A percentile compares a stretch with the other conserved stretches of the same genome.
Evolutionary conservation across 495 filamentous ascomycete genomes (phyloP).

Genomic region (Aspergillus incahuasiensis): DNA sequence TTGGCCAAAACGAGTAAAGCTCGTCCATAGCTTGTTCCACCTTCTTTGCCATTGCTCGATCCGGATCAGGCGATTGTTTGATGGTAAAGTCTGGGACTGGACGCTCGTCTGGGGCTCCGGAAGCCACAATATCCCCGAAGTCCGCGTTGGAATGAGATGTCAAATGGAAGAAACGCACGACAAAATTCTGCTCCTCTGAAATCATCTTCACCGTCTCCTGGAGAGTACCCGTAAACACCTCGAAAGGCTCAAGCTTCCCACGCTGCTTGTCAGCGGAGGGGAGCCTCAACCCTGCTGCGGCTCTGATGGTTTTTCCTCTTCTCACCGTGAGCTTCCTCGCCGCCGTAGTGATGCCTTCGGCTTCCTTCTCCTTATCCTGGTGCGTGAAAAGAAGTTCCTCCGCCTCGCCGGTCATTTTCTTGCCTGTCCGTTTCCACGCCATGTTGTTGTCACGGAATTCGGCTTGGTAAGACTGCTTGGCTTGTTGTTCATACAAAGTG

Average conservation of each 20-base stretch:
- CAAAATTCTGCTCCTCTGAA: constrained; percentile 88
- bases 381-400: constrained; percentile 81
- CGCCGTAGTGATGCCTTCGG: constrained; percentile 63
- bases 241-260: constrained; percentile 66
- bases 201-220: constrained; percentile 75
- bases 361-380: constrained; percentile 74
- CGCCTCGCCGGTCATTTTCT: constrained; percentile 80
- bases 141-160: constrained; percentile 70
- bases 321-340: constrained; percentile 91
- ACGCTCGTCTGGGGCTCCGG: constrained; percentile 61
- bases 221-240: constrained; percentile 76
- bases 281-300: constrained; percentile 55
- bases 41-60: constrained; percentile 73
- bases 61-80: constrained; percentile 74
- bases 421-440: constrained; percentile 77
- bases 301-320: constrained; percentile 76
- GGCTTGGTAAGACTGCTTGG: constrained; percentile 70
- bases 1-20: constrained; percentile 74
- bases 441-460: constrained; percentile 75
- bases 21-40: constrained; percentile 82
- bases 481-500: constrained; percentile 71
- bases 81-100: constrained; percentile 62
- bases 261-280: constrained; percentile 58
- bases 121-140: constrained; percentile 72
- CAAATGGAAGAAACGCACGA: constrained; percentile 89